phyloP scores from a whole-genome alignment of 2,329 filamentous ascomycete species.

The Pseudogymnoascus sp. region DNA sequence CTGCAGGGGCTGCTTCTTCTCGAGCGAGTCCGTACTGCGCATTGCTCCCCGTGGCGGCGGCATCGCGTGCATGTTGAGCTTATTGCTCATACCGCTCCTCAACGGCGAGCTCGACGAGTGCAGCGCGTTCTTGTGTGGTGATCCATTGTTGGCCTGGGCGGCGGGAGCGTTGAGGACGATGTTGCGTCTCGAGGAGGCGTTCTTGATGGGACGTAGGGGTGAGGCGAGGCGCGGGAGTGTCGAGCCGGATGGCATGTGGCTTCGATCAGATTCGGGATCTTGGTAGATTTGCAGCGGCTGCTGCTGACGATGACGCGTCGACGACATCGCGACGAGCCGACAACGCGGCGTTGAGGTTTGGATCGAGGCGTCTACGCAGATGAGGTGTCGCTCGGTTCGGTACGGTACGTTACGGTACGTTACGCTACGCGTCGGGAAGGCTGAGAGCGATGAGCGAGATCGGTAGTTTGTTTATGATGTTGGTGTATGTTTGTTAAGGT shows the following conservation, averaged over 20 bases:
- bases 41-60: conserved; percentile 50
- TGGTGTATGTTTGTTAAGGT: background rate
- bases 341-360: background rate
- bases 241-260: conserved; percentile 23
- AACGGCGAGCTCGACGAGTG: conserved; percentile 49
- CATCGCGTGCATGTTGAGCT: conserved; percentile 59
- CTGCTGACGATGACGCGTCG: conserved; percentile 43
- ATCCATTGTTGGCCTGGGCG: conserved; percentile 43
- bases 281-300: conserved; percentile 50
- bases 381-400: background rate
- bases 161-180: conserved; percentile 57
- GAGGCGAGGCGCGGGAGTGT: conserved; percentile 12
- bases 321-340: conserved; percentile 34
- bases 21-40: conserved; percentile 56
- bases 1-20: conserved; percentile 46
- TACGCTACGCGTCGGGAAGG: background rate
- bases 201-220: conserved; percentile 35
- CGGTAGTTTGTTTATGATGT: background rate
- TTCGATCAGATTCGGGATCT: conserved; percentile 38
- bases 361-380: background rate
- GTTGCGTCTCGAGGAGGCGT: conserved; percentile 43
- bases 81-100: conserved; percentile 48
- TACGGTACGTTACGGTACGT: background rate
- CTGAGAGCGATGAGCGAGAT: background rate
- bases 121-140: conserved; percentile 58